phyloP scores from a whole-genome alignment of 768 basidiomycete species.

The Auriscalpium vulgare region DNA sequence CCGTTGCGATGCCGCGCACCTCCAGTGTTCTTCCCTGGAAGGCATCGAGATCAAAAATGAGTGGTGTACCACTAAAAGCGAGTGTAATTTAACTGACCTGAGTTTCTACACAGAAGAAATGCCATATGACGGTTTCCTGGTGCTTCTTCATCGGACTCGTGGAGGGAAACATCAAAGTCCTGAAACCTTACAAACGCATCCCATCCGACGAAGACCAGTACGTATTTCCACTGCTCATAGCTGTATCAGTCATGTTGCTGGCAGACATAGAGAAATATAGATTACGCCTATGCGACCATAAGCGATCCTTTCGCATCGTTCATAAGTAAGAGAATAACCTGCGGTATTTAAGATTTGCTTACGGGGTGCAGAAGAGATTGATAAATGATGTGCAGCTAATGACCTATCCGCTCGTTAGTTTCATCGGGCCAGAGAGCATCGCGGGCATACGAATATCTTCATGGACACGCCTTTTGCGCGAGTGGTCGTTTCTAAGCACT shows the following conservation, averaged over 20 bases:
- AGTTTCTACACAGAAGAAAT: conserved; percentile 3
- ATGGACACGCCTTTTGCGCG: background rate
- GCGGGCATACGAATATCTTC: background rate
- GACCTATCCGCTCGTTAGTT: background rate
- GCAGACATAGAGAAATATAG: too few species aligned
- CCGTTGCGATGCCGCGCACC: background rate
- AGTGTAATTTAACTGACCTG: background rate
- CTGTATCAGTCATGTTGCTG: too few species aligned
- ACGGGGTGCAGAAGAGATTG: conserved; percentile 5
- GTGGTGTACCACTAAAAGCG: background rate
- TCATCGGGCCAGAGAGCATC: background rate
- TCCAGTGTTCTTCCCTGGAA: conserved; percentile 2
- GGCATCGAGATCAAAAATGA: background rate
- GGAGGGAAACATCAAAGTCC: too few species aligned
- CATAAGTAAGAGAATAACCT: background rate
- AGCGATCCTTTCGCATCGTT: background rate
- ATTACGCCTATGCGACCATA: background rate
- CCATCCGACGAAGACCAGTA: background rate
- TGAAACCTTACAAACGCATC: background rate
- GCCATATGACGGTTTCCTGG: conserved; percentile 2
- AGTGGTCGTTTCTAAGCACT: conserved; percentile 1
- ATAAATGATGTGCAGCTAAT: conserved; percentile 2
- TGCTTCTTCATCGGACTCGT: too few species aligned
- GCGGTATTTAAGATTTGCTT: background rate
- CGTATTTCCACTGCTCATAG: background rate